Evolutionary conservation across 768 basidiomycete genomes (phyloP), one percentile per base, ranked within the genome.

Genomic region (Leccinum truebloodii): DNA sequence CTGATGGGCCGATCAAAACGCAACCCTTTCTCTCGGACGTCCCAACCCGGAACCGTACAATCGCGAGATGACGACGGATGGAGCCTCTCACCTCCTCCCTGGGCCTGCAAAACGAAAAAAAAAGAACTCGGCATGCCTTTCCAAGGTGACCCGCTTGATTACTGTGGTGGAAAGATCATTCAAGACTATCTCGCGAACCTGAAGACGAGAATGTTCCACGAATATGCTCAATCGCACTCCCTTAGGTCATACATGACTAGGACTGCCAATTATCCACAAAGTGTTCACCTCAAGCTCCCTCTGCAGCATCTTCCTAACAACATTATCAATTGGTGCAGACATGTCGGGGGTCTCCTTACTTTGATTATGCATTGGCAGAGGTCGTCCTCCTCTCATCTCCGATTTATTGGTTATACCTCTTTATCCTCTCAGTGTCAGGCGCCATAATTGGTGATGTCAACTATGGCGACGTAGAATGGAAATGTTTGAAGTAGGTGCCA

Each of bases 301-400:
- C 57, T 57, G 2, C 34, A 49, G 12, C 55, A 67, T 44, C 66
- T 67, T 44, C 41, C 59, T 18, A 58, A 2, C 44, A 58, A 68
- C 30, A 64, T 75, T 2, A 60, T 78, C 41, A 71, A 76, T 59
- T 79, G 62, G 54, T 64, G 63, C 9, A n/a, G 7, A 18, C 28
- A 16, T n/a, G 4, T 52, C n/a, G 39, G 18, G 18, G 18, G 3
- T 4, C 6, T 35, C 13, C 7, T 41, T 41, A 41, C 18, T n/a
- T 7, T 9, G 39, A 41, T 9, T 2, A 41, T 41, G 39, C 39
- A 18, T 39, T 39, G 37, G 14, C 16, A 16, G 37, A 16, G 16
- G 37, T 7, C 16, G 16, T 39, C 37, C 16, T 28, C 26, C 26
- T 28, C 26, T 28, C 26, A 28, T 28, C 26, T 28, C 26, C 26